Percentiles rank a stretch among this genome's conserved stretches.
phyloP scores from a whole-genome alignment of 1,284 basidiomycete genomes.

The Laetiporus sulphureus region DNA sequence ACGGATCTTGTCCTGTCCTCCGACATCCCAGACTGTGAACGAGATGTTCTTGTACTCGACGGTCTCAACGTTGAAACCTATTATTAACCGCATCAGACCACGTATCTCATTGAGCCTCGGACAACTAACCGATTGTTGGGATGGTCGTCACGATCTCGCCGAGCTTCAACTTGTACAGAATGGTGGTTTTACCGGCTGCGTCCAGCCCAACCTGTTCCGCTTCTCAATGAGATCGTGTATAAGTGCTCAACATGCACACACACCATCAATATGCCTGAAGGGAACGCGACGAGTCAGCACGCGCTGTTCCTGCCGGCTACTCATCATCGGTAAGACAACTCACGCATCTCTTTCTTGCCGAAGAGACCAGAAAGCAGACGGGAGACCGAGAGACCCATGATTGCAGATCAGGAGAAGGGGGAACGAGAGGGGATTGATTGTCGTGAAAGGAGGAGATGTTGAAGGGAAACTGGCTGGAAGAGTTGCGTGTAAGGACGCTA shows the following conservation, averaged over 20 bases:
- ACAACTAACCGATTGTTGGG: constrained; percentile 88
- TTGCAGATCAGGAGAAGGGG: constrained; percentile 15
- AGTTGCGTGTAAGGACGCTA: constrained; percentile 16
- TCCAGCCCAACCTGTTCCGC: constrained; percentile 87
- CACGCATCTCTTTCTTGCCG: constrained; percentile 99
- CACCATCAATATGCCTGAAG: constrained; percentile 72
- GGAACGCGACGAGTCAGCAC: constrained; percentile 14
- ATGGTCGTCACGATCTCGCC: constrained; percentile 99
- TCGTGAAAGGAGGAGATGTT: constrained; percentile 19
- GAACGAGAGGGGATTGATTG: constrained; percentile 12
- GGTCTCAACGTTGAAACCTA: constrained; percentile 97
- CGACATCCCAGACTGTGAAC: constrained; percentile 89
- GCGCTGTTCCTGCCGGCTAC: constrained; percentile 16
- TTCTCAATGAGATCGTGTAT: constrained; percentile 6
- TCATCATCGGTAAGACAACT: constrained; percentile 31
- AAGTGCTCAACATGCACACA: constrained; percentile 19
- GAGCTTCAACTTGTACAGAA: constrained; percentile 97
- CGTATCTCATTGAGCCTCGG: neutral
- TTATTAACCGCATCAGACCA: constrained; percentile 2
- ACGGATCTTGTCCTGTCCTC: constrained; percentile 84
- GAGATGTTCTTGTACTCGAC: constrained; percentile 92
- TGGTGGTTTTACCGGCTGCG: constrained; percentile 97
- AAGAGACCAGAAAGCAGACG: constrained; percentile 82
- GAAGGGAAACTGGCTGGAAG: constrained; percentile 15
- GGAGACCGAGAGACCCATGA: constrained; percentile 86